phyloP scores from a whole-genome alignment of 106 monocot species.

The Gastrodia elata region DNA sequence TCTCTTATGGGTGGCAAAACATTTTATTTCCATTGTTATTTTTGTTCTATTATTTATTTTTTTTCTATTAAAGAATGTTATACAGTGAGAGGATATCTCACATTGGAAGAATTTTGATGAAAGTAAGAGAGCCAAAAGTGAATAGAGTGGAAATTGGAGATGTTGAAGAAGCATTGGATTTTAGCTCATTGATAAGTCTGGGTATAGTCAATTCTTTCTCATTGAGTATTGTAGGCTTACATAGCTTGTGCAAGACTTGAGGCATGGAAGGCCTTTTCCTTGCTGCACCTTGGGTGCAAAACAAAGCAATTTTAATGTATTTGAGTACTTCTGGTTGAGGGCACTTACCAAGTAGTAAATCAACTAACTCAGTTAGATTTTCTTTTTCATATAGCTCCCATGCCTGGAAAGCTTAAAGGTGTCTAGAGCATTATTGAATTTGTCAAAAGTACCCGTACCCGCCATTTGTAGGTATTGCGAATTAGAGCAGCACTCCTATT shows the following conservation, averaged over 20 bases:
- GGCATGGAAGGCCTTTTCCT: slow-evolving; percentile 51
- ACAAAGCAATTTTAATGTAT: slow-evolving; percentile 58
- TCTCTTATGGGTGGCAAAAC: too few species aligned
- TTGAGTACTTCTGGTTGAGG: slow-evolving; percentile 48
- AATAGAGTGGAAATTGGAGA: slow-evolving; percentile 5
- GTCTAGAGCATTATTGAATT: too few species aligned
- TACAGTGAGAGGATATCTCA: slow-evolving; percentile 17
- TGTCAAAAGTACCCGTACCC: too few species aligned
- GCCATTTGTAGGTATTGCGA: too few species aligned
- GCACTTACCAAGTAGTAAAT: slow-evolving; percentile 40
- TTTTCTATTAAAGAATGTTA: too few species aligned
- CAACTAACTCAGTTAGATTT: slow-evolving; percentile 41
- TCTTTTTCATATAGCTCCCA: slow-evolving; percentile 60
- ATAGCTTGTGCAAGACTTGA: slow-evolving; percentile 59
- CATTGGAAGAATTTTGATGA: slow-evolving; percentile 33
- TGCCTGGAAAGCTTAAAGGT: slow-evolving; percentile 33
- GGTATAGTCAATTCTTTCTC: slow-evolving; percentile 53
- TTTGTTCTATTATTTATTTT: too few species aligned
- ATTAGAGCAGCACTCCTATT: too few species aligned
- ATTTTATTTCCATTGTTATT: too few species aligned
- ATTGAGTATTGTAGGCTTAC: slow-evolving; percentile 30
- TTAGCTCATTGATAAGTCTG: slow-evolving; percentile 29
- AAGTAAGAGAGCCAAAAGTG: slow-evolving; percentile 14
- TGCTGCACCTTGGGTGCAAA: slow-evolving; percentile 60
- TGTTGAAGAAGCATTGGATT: slow-evolving; percentile 11